Evolutionary conservation across 768 basidiomycete genomes (phyloP), one percentile per base, ranked within the genome.

Genomic region (Piloderma croceum): DNA sequence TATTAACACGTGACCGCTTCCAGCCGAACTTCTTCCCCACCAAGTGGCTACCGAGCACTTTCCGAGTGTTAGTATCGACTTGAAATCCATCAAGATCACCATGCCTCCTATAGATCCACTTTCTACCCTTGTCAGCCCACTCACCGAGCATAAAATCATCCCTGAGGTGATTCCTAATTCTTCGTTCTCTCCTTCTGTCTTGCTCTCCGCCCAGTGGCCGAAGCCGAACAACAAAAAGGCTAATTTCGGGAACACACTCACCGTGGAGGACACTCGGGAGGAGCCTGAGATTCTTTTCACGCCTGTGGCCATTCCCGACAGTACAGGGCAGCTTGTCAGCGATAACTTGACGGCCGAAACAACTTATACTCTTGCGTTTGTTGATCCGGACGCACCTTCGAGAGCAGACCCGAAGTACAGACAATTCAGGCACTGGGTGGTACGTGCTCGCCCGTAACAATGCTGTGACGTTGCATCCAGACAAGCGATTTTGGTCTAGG

Each of bases 321-420:
- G 15, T 12, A 29, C 39, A 5, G 35, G 39, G 5, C 39, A 39
- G 2, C 27, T 46, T 5, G 23, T n/a, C n/a, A 29, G 27, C 15
- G 27, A 15, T 9, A 15, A 15, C 27, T 29, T 40, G 38, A 36
- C 38, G 34, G 42, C 13, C 7, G 56, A 63, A 19, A 27, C 62
- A 4, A 58, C 54, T 5, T 67, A 65, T 36, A 65, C 65, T 22
- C 52, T 67, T 36, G 58, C 61, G 38, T 63, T 66, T 61, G 52
- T 61, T 9, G 65, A 67, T 31, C 65, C 66, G 3, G 65, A 67
- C 20, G 65, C 66, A 4, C 65, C 66, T 3, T 64, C 62, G 3
- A 51, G 58, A 27, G 40, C 17, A 7, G 46, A 64, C 22, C 63
- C 61, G 18, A 57, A 49, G 31, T 60, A 56, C 48, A 50, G 58